Base-by-base conservation (phyloP, 2,329 filamentous ascomycete species). In the Stromatinia cepivora region DNA sequence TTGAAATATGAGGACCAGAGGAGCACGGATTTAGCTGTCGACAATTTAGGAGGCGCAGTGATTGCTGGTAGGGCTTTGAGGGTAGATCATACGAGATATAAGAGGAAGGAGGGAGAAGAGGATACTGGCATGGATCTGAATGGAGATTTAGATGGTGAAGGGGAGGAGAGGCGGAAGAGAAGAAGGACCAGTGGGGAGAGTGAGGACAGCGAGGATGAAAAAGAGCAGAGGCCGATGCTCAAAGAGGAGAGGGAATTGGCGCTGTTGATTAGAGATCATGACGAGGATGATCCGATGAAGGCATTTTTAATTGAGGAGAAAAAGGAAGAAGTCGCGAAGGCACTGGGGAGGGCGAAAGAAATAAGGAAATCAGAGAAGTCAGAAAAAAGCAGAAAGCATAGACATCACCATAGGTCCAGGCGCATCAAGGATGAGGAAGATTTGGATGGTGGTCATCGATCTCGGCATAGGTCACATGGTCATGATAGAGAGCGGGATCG, bases 261-360 rank as follows among this genome's bases (percentile, higher is more conserved):
- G 64, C 85, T 88, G 57, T 79, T 98, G 69, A 88, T 96, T 66
- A 82, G 86, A 67, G 89, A 94, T 22, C 91, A 96, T 73, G 95
- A 98, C 73, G 94, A 97, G 34, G 94, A 98, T 71, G 95, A 99
- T 79, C 95, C 95, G 0, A 99, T 99, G 95, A 97, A 97, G 81
- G 88, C 88, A 50, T 97, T 92, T 76, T 79, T 98, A 72, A 88
- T 97, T 65, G 87, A 94, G 72, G 91, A 97, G 81, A 97, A 98
- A 85, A 93, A 92, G 80, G 92, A 93, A 78, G 92, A 97, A 78
- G 87, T 97, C 17, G 88, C 91, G 67, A 86, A 87, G 70, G 94
- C 92, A 4, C 80, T 91, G 74, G 83, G 84, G 72, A 85, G 81
- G 74, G 78, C 85, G 65, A 83, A 84, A 81, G 69, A 58, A 39